A percentile compares a stretch with the other conserved stretches of the same genome.
phyloP scores from a whole-genome alignment of 2,329 filamentous ascomycete species.

The Fusarium metavorans region DNA sequence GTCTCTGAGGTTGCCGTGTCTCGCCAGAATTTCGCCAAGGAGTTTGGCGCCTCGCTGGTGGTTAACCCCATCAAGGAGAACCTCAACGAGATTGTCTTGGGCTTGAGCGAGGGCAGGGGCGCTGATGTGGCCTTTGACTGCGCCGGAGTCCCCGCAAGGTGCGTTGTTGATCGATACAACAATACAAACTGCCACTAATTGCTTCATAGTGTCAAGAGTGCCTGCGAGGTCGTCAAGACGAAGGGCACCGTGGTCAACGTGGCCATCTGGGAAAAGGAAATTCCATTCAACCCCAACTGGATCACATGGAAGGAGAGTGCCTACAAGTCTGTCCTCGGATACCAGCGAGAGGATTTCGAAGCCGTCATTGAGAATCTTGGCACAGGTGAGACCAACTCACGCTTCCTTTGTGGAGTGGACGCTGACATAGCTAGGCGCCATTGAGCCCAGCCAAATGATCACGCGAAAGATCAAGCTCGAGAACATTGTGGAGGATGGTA shows the following conservation, averaged over 20 bases:
- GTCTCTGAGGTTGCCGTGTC: constrained; percentile 59
- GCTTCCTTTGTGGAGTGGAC: too few species aligned
- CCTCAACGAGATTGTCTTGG: constrained; percentile 57
- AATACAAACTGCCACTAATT: not conserved
- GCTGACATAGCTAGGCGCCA: constrained; percentile 51
- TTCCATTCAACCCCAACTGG: constrained; percentile 45
- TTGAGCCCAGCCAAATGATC: constrained; percentile 70
- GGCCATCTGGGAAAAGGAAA: constrained; percentile 69
- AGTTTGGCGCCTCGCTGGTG: constrained; percentile 59
- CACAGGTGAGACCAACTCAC: constrained; percentile 18
- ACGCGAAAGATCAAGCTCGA: constrained; percentile 68
- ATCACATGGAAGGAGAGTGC: constrained; percentile 43
- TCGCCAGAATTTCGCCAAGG: constrained; percentile 55
- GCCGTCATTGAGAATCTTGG: constrained; percentile 63
- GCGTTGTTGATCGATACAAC: not conserved
- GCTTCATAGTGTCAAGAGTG: constrained; percentile 44
- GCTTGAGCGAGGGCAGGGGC: constrained; percentile 62
- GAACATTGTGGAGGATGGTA: constrained; percentile 67
- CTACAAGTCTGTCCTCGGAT: constrained; percentile 43
- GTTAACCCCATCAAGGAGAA: constrained; percentile 59
- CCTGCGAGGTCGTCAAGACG: constrained; percentile 61
- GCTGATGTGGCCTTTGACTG: constrained; percentile 72
- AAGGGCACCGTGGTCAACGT: constrained; percentile 72
- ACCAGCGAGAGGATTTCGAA: constrained; percentile 59
- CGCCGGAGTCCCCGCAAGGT: constrained; percentile 62